These are phyloP conservation scores for Hyphopichia pseudoburtonii DNA, from an alignment of 1,139 yeast species.

Conservation along the genomic window DNA sequence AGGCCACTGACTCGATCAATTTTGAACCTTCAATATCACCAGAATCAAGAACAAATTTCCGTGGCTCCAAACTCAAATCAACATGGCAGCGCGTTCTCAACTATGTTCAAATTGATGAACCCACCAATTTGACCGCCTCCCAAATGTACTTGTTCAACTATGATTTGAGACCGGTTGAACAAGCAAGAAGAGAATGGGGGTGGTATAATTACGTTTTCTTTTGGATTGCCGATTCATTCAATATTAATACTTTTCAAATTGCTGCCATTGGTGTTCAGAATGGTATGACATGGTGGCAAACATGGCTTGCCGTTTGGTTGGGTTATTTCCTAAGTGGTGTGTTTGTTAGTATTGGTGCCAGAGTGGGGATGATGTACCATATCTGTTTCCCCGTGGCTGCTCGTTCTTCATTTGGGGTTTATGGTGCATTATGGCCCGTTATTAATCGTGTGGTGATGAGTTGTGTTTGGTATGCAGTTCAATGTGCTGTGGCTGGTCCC, in stretches of 20 bases:
- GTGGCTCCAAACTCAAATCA: constrained; percentile 5
- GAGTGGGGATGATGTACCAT: constrained; percentile 74
- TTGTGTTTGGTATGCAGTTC: constrained; percentile 83
- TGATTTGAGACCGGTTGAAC: constrained; percentile 78
- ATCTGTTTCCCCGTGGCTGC: constrained; percentile 76
- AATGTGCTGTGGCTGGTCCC: constrained; percentile 79
- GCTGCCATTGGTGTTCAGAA: constrained; percentile 74
- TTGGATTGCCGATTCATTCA: constrained; percentile 87
- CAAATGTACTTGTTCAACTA: constrained; percentile 67
- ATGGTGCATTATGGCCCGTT: constrained; percentile 80
- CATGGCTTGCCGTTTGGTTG: constrained; percentile 82
- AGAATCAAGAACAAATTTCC: not conserved
- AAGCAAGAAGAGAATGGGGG: constrained; percentile 67
- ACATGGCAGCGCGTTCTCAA: constrained; percentile 15
- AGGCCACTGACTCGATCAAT: not conserved
- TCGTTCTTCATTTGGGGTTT: constrained; percentile 74
- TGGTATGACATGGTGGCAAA: constrained; percentile 87
- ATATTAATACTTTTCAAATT: constrained; percentile 87
- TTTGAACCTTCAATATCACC: constrained; percentile 1
- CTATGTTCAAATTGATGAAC: constrained; percentile 24
- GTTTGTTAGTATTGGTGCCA: constrained; percentile 62
- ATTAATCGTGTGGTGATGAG: constrained; percentile 81
- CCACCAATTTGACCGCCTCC: constrained; percentile 36
- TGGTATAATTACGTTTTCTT: constrained; percentile 78
- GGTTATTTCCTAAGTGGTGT: constrained; percentile 63